Evolutionary conservation across 495 filamentous ascomycete genomes (phyloP).

Genomic region (Trichocladium antarcticum): DNA sequence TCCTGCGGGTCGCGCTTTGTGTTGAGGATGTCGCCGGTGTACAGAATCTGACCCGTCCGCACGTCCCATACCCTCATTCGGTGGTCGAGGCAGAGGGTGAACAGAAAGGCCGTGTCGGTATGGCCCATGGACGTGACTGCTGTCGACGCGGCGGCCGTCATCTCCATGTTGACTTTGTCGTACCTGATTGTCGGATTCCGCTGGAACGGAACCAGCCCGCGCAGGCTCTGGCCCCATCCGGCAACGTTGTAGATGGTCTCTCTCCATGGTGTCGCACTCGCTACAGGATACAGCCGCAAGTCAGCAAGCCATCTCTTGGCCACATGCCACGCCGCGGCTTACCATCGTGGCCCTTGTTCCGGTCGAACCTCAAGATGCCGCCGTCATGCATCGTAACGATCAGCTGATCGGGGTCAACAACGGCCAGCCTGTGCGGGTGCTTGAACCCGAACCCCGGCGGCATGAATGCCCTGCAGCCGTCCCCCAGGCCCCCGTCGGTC

Average conservation of each 20-base stretch:
- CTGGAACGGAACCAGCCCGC: constrained; percentile 60
- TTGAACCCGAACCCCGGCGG: constrained; percentile 67
- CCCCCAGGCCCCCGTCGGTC: constrained; percentile 57
- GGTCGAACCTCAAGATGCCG: constrained; percentile 60
- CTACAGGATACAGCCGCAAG: constrained; percentile 5
- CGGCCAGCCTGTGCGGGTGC: constrained; percentile 68
- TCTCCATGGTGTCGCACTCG: constrained; percentile 50
- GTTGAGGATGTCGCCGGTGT: constrained; percentile 60
- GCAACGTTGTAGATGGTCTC: constrained; percentile 71
- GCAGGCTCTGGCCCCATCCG: constrained; percentile 62
- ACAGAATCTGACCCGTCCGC: constrained; percentile 56
- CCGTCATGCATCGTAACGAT: constrained; percentile 78
- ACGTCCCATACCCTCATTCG: constrained; percentile 79
- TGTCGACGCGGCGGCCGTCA: constrained; percentile 52
- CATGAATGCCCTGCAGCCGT: constrained; percentile 64
- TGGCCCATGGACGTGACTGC: constrained; percentile 36
- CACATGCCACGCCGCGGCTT: constrained; percentile 14
- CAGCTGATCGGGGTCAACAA: constrained; percentile 58
- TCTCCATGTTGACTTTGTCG: constrained; percentile 54
- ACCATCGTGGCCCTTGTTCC: constrained; percentile 57
- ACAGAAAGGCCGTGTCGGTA: constrained; percentile 47
- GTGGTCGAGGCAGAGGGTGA: constrained; percentile 79
- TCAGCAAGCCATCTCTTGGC: neutral
- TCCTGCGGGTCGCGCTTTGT: constrained; percentile 43
- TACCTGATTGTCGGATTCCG: constrained; percentile 53